A percentile compares a stretch with the other conserved stretches of the same genome.
phyloP scores from a whole-genome alignment of 2,329 filamentous ascomycete species.

The Aulographum hederae region DNA sequence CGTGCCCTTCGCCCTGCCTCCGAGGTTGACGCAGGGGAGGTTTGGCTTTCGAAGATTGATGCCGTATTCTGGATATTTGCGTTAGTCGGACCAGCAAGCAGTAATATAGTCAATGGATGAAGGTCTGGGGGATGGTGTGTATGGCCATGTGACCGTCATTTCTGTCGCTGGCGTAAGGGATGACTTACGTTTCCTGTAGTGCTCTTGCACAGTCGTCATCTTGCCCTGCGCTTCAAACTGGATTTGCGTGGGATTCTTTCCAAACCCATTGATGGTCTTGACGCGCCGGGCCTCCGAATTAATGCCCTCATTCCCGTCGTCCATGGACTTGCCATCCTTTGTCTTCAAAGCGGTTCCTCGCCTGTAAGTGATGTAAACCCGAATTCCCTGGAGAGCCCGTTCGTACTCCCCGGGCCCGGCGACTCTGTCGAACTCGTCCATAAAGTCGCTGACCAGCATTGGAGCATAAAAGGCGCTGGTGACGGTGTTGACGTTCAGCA shows the following conservation, averaged over 20 bases:
- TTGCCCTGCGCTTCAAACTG: neutral
- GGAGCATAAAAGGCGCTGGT: conserved; percentile 38
- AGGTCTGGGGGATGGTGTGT: no score
- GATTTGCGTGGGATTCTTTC: neutral
- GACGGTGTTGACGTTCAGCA: conserved; percentile 46
- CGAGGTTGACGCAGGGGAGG: conserved; percentile 48
- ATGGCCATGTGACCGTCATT: no score
- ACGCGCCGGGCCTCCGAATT: neutral
- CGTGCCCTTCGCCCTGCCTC: conserved; percentile 45
- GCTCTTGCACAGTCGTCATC: neutral
- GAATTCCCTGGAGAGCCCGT: neutral
- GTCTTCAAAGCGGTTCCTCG: no score
- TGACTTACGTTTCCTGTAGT: neutral
- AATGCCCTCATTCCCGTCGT: neutral
- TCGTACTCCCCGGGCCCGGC: neutral
- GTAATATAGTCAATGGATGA: no score
- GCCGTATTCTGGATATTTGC: no score
- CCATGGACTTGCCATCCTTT: neutral
- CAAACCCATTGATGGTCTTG: neutral
- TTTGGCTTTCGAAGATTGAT: conserved; percentile 6
- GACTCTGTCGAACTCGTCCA: conserved; percentile 6
- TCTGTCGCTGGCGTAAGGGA: no score
- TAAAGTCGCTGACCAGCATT: conserved; percentile 18
- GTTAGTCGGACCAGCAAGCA: no score
- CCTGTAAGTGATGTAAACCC: conserved; percentile 1